Evolutionary conservation across 176 grass and related monocot species (phyloP), one percentile per base, ranked within the genome.

Genomic region (Avena eriantha): DNA sequence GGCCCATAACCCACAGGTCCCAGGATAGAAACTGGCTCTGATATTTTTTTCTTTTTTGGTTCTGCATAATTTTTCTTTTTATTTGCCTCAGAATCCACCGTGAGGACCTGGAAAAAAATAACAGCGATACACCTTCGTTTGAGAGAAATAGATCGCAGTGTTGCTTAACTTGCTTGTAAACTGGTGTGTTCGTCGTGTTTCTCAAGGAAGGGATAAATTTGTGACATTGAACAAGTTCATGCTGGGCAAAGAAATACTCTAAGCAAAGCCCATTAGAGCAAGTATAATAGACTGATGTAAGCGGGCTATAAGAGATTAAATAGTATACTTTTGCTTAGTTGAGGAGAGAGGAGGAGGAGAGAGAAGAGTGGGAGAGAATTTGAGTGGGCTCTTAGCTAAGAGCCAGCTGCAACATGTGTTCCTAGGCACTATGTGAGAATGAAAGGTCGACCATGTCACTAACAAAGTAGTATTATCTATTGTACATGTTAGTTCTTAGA

Each of bases 1-100:
- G 91, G 90, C 95, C 93, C 93, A 95, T 98, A 98, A 95, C 95
- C 90, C 91, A 94, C 90, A 98, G 92, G 90, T 91, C 93, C 69
- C 90, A 92, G 90, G 88, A 94, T 95, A 84, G 90, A 93, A n/a
- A 95, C 96, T 94, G 86, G 93, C 91, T 98, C 80, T 95, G 92
- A 92, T 92, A 95, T 0, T 2, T 0, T 19, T 39, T 74, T 86
- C n/a, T 5, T 26, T 14, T 0, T 29, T 29, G 29, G 14, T 48
- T 34, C 9, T 29, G 0, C 0, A 5, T 0, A 0, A 0, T 31
- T 34, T 35, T 71, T 79, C 49, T 53, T 7, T 17, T 18, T 18
- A 3, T 35, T 2, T 55, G 1, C 0, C 1, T 2, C 33, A 59
- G 0, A 59, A 45, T 43, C 36, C 72, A 46, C 9, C 9, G 39